A percentile compares a stretch with the other conserved stretches of the same genome.
Evolutionary conservation across 768 basidiomycete genomes (phyloP).

Genomic region (Suillus placidus): DNA sequence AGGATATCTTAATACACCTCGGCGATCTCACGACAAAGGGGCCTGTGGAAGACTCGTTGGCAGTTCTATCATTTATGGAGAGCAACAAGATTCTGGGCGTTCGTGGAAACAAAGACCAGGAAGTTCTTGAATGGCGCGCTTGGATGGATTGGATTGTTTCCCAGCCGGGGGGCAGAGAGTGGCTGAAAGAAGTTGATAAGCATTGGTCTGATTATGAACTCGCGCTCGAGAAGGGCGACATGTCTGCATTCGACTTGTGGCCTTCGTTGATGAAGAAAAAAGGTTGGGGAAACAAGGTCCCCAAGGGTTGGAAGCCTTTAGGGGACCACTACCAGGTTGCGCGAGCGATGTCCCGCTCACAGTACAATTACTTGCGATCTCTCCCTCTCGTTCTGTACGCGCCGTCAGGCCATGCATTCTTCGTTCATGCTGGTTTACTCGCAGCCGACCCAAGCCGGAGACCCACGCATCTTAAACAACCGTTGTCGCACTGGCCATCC

Average conservation of each 20-base stretch:
- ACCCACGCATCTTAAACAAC: conserved; percentile 58
- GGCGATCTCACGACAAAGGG: conserved; percentile 86
- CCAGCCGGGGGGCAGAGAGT: conserved; percentile 45
- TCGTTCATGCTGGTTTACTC: conserved; percentile 85
- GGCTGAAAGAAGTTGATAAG: conserved; percentile 55
- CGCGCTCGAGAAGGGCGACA: conserved; percentile 30
- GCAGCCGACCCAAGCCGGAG: conserved; percentile 65
- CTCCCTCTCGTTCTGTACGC: conserved; percentile 77
- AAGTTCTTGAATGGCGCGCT: conserved; percentile 83
- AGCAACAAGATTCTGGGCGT: conserved; percentile 72
- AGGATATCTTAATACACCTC: conserved; percentile 76
- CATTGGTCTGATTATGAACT: conserved; percentile 38
- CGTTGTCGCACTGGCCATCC: conserved; percentile 64
- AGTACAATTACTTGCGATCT: conserved; percentile 74
- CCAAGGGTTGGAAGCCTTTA: conserved; percentile 73
- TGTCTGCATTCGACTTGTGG: conserved; percentile 30
- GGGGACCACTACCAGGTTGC: conserved; percentile 81
- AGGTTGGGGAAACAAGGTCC: conserved; percentile 55
- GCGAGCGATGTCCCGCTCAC: conserved; percentile 55
- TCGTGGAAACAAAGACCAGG: conserved; percentile 94
- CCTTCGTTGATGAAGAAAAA: conserved; percentile 40
- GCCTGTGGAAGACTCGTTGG: conserved; percentile 56
- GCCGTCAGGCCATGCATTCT: conserved; percentile 71
- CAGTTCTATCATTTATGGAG: conserved; percentile 67
- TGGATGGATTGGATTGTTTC: conserved; percentile 82